Percentiles rank a stretch among this genome's conserved stretches.
These are phyloP conservation scores for Hypoxylon rubiginosum DNA, from an alignment of 2,329 filamentous ascomycete genomes.

Conservation along the genomic window DNA sequence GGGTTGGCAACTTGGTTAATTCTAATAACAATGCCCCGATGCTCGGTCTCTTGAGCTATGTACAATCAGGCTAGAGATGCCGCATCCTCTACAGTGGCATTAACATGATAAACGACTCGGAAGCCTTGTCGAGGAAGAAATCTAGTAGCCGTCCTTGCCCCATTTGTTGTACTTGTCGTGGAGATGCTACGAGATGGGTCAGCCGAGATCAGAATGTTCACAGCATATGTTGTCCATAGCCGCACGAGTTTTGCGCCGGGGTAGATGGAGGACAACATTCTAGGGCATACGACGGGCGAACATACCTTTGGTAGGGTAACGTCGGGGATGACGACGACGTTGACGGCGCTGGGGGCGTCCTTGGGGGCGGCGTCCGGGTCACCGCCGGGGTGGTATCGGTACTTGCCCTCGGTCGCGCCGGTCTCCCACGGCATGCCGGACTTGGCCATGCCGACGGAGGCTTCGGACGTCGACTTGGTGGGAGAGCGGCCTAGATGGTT, in stretches of 20 bases:
- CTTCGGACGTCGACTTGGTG: constrained; percentile 86
- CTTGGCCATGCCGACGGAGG: constrained; percentile 78
- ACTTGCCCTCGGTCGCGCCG: constrained; percentile 73
- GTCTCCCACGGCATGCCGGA: constrained; percentile 94
- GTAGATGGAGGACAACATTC: background rate
- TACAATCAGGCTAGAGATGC: constrained; percentile 41
- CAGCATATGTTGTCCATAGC: background rate
- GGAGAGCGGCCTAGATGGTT: constrained; percentile 80
- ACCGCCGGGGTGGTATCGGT: constrained; percentile 87
- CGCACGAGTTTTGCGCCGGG: background rate
- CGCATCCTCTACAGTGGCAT: constrained; percentile 33
- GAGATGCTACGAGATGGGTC: constrained; percentile 71
- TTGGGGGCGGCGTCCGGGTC: constrained; percentile 80
- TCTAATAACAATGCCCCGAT: constrained; percentile 15
- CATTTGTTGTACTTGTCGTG: constrained; percentile 99
- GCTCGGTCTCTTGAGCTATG: constrained; percentile 39
- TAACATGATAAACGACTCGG: constrained; percentile 30
- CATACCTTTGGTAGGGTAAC: constrained; percentile 90
- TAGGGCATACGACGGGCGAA: background rate
- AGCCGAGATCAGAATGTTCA: background rate
- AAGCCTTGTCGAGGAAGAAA: constrained; percentile 11
- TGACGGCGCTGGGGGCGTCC: constrained; percentile 94
- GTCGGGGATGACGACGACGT: constrained; percentile 93
- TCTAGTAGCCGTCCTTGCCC: constrained; percentile 93
- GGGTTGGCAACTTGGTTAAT: constrained; percentile 6